phyloP scores from a whole-genome alignment of 192 early-diverging fungal genomes.

The Linnemannia zychae region DNA sequence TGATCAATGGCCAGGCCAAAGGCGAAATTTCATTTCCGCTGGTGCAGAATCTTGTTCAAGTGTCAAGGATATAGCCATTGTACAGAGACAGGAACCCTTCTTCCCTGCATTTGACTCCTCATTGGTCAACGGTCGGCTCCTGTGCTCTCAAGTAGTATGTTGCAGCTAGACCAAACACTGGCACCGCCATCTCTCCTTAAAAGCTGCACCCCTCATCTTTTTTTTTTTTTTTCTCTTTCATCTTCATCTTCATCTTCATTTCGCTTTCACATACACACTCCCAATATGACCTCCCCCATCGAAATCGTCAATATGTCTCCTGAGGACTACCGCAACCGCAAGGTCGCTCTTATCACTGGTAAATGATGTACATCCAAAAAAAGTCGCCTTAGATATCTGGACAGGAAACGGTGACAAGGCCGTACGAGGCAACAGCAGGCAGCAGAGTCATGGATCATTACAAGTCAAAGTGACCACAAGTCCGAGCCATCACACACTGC shows the following conservation, averaged over 20 bases:
- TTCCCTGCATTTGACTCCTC: neutral
- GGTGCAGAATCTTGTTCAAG: constrained; percentile 1
- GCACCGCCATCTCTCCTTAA: neutral
- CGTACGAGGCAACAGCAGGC: neutral
- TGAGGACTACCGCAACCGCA: constrained; percentile 70
- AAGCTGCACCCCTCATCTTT: neutral
- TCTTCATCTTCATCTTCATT: neutral
- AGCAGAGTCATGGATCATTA: neutral
- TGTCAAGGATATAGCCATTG: neutral
- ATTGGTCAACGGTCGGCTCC: neutral
- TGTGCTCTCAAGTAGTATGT: neutral
- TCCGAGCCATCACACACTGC: no score
- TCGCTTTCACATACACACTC: neutral
- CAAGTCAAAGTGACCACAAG: neutral
- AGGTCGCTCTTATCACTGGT: constrained; percentile 75
- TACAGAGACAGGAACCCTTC: neutral
- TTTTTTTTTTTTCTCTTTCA: neutral
- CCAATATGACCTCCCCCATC: constrained; percentile 48
- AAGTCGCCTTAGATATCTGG: no score
- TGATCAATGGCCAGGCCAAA: neutral
- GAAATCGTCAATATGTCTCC: constrained; percentile 60
- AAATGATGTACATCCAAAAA: no score
- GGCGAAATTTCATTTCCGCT: constrained; percentile 4
- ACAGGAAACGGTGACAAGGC: neutral
- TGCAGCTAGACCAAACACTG: neutral